Percentiles rank a stretch among this genome's conserved stretches.
phyloP scores from a whole-genome alignment of 208 protist species.

The Leishmania major region DNA sequence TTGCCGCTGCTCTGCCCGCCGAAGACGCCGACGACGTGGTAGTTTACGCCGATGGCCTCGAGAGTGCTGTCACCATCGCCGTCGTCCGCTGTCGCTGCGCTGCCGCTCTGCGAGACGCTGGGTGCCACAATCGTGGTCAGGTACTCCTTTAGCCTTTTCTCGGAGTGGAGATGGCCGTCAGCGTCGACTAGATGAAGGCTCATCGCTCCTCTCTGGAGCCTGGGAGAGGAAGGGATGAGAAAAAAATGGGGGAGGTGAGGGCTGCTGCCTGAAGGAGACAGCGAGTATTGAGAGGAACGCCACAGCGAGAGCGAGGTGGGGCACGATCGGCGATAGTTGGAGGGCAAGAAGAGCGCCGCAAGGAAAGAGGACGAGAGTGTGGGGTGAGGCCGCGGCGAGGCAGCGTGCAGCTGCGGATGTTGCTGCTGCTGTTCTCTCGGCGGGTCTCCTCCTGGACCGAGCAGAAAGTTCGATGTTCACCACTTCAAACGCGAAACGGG shows the following conservation, averaged over 20 bases:
- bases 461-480: background rate
- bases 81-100: background rate
- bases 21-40: slow-evolving; percentile 94
- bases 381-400: background rate
- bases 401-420: background rate
- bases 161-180: slow-evolving; percentile 59
- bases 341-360: slow-evolving; percentile 2
- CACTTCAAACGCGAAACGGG: background rate
- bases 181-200: slow-evolving; percentile 72
- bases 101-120: background rate
- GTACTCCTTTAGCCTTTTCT: slow-evolving; percentile 57
- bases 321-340: background rate
- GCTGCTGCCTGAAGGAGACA: background rate
- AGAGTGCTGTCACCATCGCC: slow-evolving; percentile 2
- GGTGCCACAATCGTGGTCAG: slow-evolving; percentile 26
- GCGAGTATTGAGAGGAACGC: background rate
- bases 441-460: background rate
- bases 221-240: background rate
- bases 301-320: background rate
- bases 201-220: slow-evolving; percentile 11
- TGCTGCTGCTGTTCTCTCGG: background rate
- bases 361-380: slow-evolving; percentile 15
- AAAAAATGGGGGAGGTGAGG: slow-evolving; percentile 1
- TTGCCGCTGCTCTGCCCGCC: slow-evolving; percentile 97
- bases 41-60: slow-evolving; percentile 53